Evolutionary conservation across 345 rosid genomes (phyloP), one percentile per base, ranked within the genome.

Genomic region (Aethionema arabicum): DNA sequence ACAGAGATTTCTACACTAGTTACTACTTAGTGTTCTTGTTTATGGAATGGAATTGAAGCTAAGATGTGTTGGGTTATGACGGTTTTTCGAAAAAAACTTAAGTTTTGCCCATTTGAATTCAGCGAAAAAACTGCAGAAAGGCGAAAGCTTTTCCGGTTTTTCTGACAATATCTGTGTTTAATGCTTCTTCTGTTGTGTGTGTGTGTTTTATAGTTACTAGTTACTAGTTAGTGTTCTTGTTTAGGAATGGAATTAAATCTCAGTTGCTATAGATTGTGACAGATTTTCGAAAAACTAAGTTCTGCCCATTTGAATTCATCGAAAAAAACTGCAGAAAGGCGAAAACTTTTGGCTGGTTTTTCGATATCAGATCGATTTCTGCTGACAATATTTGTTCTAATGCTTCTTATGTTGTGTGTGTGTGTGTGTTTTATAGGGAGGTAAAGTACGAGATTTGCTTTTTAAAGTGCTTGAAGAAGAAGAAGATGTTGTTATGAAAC

Each of bases 391-490:
- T 21, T 40, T 40, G 44, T 58, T 0, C 11, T 31, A 32, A 53
- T 63, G 65, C 52, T 29, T 31, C 45, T 5, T 58, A 7, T 38
- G 21, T 7, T 56, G 30, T 32, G 33, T 15, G 42, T 35, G 21
- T 32, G 9, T 49, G 21, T 50, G n/a, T 49, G 21, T 50, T 61
- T 51, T 46, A 6, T 53, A 91, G 98, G 96, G 90, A 47, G 92
- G 95, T 4, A 91, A 72, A 72, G 78, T 86, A 32, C 78, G 92
- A 43, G 98, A 85, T 76, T 62, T 83, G 76, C 78, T 89, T 31
- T 86, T 86, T 65, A 85, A 85, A 57, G 31, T 85, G 76, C 86
- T 89, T 64, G 95, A 85, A 73, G 72, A 57, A 0, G 93, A 89
- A 68, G 73, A 78, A 8, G 96, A 80, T 78, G 82, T 86, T 29